Evolutionary conservation across 176 grass and related monocot genomes (phyloP).

Genomic region (Canna indica): DNA sequence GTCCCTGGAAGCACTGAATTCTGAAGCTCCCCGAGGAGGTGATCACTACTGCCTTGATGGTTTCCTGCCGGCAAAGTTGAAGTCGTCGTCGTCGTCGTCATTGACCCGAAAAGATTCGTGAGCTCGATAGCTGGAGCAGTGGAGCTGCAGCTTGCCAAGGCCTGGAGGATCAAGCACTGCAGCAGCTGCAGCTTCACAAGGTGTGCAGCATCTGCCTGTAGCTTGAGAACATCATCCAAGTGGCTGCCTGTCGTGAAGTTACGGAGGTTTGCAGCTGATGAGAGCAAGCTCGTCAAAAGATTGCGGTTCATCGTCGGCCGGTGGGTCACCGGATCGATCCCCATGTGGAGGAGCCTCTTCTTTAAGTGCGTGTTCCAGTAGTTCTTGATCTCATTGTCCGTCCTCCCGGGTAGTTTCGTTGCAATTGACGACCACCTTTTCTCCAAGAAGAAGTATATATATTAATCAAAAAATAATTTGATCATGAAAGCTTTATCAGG

Average conservation of each 20-base stretch:
- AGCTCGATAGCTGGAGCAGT: not conserved
- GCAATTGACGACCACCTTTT: constrained; percentile 4
- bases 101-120: not conserved
- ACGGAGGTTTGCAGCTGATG: not conserved
- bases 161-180: not conserved
- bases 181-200: not conserved
- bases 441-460: too few relatives aligned
- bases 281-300: not conserved
- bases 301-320: not conserved
- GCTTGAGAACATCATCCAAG: not conserved
- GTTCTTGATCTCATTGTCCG: constrained; percentile 16
- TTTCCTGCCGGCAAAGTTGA: not conserved
- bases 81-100: not conserved
- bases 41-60: too few relatives aligned
- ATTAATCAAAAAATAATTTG: too few relatives aligned
- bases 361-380: constrained; percentile 6
- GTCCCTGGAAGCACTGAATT: not conserved
- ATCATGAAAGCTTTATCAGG: too few relatives aligned
- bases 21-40: not conserved
- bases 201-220: not conserved
- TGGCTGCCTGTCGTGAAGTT: not conserved
- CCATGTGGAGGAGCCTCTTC: not conserved
- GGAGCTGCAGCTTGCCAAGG: not conserved
- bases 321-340: constrained; percentile 3
- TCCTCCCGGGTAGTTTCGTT: not conserved